These are phyloP conservation scores for Rhodosporidiobolus odoratus DNA, from an alignment of 768 basidiomycete species.

Conservation along the genomic window DNA sequence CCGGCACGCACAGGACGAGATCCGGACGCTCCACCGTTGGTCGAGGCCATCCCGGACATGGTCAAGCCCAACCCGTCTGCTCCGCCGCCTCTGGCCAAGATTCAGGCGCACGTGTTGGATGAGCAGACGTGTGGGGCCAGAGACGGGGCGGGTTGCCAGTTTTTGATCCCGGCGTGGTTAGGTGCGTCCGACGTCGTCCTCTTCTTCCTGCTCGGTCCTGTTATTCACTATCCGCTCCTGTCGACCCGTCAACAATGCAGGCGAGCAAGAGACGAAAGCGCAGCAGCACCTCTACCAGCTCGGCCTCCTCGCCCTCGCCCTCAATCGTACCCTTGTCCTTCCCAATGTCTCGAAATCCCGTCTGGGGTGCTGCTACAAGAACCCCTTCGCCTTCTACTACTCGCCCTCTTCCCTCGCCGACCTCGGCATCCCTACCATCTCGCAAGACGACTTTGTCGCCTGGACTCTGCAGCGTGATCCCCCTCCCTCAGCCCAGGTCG, in stretches of 20 bases:
- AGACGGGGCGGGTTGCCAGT: conserved; percentile 13
- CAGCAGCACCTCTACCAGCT: conserved; percentile 57
- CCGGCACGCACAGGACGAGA: not conserved
- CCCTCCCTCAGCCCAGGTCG: conserved; percentile 47
- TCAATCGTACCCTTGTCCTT: conserved; percentile 59
- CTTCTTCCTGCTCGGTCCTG: not conserved
- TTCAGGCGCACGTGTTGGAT: conserved; percentile 31
- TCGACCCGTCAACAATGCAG: conserved; percentile 3
- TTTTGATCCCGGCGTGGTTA: conserved; percentile 26
- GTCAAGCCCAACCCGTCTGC: conserved; percentile 8
- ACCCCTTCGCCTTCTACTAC: conserved; percentile 56
- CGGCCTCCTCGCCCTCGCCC: conserved; percentile 51
- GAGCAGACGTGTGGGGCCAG: conserved; percentile 16
- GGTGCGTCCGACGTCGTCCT: conserved; percentile 6
- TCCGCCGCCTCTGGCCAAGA: not conserved
- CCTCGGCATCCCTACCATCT: conserved; percentile 45
- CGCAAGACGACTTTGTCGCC: conserved; percentile 49
- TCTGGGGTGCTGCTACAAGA: conserved; percentile 54
- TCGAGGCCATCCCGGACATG: conserved; percentile 28
- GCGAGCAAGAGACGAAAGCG: conserved; percentile 60
- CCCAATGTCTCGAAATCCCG: conserved; percentile 60
- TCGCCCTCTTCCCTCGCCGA: conserved; percentile 42
- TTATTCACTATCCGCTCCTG: not conserved
- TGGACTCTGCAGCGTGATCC: conserved; percentile 47
- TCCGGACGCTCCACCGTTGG: conserved; percentile 26